A percentile compares a stretch with the other conserved stretches of the same genome.
Conservation (phyloP, 495 filamentous ascomycete species). For the Aspergillus coremiiformis region DNA sequence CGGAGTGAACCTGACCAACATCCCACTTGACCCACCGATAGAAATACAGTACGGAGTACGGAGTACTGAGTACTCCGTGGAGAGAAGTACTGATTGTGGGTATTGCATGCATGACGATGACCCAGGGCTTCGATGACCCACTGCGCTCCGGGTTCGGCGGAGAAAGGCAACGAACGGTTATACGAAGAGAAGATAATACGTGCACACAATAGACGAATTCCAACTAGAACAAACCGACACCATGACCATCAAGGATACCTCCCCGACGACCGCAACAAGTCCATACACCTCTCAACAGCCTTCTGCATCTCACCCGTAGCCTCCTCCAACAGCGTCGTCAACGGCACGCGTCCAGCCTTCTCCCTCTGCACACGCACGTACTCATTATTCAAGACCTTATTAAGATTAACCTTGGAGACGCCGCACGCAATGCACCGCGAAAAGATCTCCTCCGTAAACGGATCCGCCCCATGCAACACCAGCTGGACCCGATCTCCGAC, state of each 20-base stretch:
- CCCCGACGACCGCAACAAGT: conserved; percentile 58
- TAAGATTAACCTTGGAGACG: conserved; percentile 75
- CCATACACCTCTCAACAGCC: conserved; percentile 68
- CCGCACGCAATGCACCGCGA: conserved; percentile 60
- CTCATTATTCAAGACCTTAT: conserved; percentile 70
- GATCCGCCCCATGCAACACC: conserved; percentile 73
- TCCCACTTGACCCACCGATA: too few relatives aligned
- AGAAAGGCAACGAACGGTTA: too few relatives aligned
- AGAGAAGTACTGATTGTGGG: too few relatives aligned
- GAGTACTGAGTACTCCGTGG: too few relatives aligned
- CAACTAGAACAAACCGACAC: too few relatives aligned
- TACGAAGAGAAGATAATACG: too few relatives aligned
- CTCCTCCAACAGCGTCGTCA: conserved; percentile 66
- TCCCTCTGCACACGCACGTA: conserved; percentile 59
- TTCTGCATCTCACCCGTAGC: conserved; percentile 67
- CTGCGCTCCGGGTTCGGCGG: too few relatives aligned
- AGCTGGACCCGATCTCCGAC: conserved; percentile 57
- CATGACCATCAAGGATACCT: conserved; percentile 43
- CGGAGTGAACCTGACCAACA: too few relatives aligned
- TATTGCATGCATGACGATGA: too few relatives aligned
- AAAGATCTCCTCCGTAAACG: conserved; percentile 63
- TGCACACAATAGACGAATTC: too few relatives aligned
- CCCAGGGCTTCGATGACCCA: too few relatives aligned
- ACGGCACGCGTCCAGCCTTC: conserved; percentile 54
- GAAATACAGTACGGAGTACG: too few relatives aligned